Evolutionary conservation across 2,329 filamentous ascomycete species (phyloP), one percentile per base, ranked within the genome.

Genomic region (Alternaria ethzedia): DNA sequence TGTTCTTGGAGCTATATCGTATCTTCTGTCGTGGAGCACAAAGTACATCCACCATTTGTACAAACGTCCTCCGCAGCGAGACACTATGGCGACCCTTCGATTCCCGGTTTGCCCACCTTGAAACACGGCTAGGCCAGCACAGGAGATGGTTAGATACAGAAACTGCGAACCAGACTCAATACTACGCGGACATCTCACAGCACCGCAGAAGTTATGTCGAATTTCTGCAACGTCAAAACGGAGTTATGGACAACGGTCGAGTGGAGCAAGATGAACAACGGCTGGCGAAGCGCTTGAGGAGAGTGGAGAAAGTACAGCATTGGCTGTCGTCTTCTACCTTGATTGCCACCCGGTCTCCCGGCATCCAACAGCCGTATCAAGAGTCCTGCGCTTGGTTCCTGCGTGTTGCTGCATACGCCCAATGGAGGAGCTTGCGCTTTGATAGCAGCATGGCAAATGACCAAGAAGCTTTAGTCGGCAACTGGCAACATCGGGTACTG

Each of bases 381-480:
- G 60, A 67, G 3, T 69, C 73, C 20, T 73, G 73, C 43, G 51
- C 61, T 13, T 78, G 75, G 75, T 77, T 78, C 51, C 61, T 77
- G 12, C 50, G 66, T 0, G 54, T 49, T 5, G 41, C 57, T 41
- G 56, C 70, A 20, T 78, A 76, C 59, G 66, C 64, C 57, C 67
- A 57, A 21, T 78, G 75, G 75, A 74, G 68, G 51, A 64, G 66
- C 41, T 20, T 28, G 15, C 65, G 58, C 5, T 76, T 76, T 47
- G 66, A 73, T 8, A 28, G 51, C 47, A 43, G 41, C n/a, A 52
- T 41, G 20, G 73, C 72, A 20, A 73, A 75, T 21, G 65, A 75
- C 32, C 45, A 41, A 4, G 49, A 69, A 45, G 23, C 30, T 15
- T 47, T 76, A 21, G 32, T 65, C 13, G 50, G 36, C 28, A 69